Conservation (phyloP, 805 yeast genomes). For the Yamadazyma phyllophila region DNA sequence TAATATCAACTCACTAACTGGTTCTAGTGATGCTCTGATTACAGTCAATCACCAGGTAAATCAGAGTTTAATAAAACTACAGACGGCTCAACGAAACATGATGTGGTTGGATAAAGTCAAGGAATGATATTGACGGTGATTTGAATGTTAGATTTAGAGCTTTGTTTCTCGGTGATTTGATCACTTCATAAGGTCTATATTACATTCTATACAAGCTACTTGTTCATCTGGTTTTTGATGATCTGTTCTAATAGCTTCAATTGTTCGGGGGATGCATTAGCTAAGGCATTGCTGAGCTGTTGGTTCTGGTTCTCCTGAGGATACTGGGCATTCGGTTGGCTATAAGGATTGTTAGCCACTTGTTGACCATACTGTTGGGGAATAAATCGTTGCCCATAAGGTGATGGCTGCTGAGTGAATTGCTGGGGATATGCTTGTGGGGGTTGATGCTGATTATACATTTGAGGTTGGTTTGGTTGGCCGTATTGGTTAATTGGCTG, state of each 20-base stretch:
- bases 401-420: slow-evolving; percentile 3
- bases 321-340: background rate
- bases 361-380: slow-evolving; percentile 2
- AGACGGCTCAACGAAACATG: slow-evolving; percentile 6
- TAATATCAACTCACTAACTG: slow-evolving; percentile 11
- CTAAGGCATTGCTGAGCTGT: slow-evolving; percentile 10
- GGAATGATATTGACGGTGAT: background rate
- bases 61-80: slow-evolving; percentile 7
- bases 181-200: background rate
- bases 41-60: slow-evolving; percentile 1
- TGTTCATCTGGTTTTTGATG: slow-evolving; percentile 19
- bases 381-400: background rate
- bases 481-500: background rate
- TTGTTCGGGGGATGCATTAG: slow-evolving; percentile 19
- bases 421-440: slow-evolving; percentile 4
- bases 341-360: too few species aligned
- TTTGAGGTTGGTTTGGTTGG: background rate
- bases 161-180: too few species aligned
- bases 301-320: slow-evolving; percentile 4
- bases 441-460: background rate
- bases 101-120: slow-evolving; percentile 9
- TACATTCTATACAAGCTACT: slow-evolving; percentile 10
- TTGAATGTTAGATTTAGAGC: too few species aligned
- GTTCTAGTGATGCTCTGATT: slow-evolving; percentile 2
- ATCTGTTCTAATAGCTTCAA: slow-evolving; percentile 27